These are phyloP conservation scores for Sordariomycetes sp. DNA, from an alignment of 2,329 filamentous ascomycete species.

Conservation along the genomic window DNA sequence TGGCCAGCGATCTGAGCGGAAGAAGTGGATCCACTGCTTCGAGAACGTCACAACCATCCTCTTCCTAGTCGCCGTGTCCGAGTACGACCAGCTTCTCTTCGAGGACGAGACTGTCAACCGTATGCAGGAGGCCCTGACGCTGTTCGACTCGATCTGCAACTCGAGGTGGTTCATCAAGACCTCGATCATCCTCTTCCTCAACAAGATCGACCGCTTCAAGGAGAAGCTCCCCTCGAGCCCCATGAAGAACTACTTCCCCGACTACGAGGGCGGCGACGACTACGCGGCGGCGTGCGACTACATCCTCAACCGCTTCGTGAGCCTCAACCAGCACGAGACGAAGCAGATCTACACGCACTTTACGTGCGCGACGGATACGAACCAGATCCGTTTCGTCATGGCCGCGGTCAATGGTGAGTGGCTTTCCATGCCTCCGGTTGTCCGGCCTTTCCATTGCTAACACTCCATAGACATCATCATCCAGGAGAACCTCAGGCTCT, in stretches of 20 bases:
- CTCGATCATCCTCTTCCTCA: conserved; percentile 79
- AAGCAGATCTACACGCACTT: conserved; percentile 99
- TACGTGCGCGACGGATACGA: conserved; percentile 96
- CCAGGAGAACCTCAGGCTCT: conserved; percentile 95
- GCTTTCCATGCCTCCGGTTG: background rate
- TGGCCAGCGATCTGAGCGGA: conserved; percentile 89
- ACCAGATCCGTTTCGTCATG: conserved; percentile 99
- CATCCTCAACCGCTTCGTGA: conserved; percentile 97
- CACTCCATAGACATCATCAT: conserved; percentile 90
- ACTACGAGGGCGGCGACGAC: conserved; percentile 91
- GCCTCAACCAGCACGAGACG: conserved; percentile 95
- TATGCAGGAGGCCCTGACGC: conserved; percentile 81
- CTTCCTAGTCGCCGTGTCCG: conserved; percentile 92
- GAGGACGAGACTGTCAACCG: conserved; percentile 94
- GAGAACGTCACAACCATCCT: conserved; percentile 96
- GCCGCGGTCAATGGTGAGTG: conserved; percentile 88
- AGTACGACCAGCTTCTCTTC: conserved; percentile 92
- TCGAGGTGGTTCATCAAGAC: conserved; percentile 87
- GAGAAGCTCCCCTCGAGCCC: conserved; percentile 73
- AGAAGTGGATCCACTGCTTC: conserved; percentile 99
- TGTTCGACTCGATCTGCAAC: conserved; percentile 83
- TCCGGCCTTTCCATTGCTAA: conserved; percentile 27
- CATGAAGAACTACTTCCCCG: conserved; percentile 84
- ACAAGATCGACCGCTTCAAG: conserved; percentile 86
- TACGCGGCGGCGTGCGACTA: conserved; percentile 96